Evolutionary conservation across 2,329 filamentous ascomycete species (phyloP), one percentile per base, ranked within the genome.

Genomic region (Elsinoe fawcettii): DNA sequence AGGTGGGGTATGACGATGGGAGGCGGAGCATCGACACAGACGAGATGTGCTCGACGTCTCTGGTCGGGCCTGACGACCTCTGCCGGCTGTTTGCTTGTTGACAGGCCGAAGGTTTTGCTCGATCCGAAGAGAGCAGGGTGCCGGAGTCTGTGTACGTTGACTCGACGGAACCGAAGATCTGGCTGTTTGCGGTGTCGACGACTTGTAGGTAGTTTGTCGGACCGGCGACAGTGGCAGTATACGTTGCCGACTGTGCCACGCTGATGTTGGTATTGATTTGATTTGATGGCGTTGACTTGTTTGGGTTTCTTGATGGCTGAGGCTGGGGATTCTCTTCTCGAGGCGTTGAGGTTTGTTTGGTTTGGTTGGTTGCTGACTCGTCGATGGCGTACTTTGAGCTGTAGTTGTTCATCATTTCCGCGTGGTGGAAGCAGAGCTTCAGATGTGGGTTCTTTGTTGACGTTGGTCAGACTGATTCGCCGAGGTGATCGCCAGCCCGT

Each of bases 151-250:
- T 53, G 32, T 53, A 53, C 49, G 49, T 25, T 53, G 49, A 30
- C 41, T 46, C 30, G 25, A 53, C 30, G 49, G 18, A 8, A 25
- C 32, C 49, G 32, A 20, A 16, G 22, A 20, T 36, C 49, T 53
- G 49, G 32, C 49, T 53, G 7, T 53, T 36, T 53, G 49, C 49
- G 49, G n/a, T 53, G 49, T 39, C 32, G 32, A 53, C 49, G 32
- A 49, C 34, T 23, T 46, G 22, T 46, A 20, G 41, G 41, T 23
- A 6, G 16, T 25, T n/a, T 36, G 49, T 53, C 49, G 34, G 18
- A 39, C 49, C n/a, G 49, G 49, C 49, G 11, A 25, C 49, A 53
- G 49, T 25, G 18, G 49, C 49, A 2, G n/a, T 37, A 25, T 53
- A 53, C 32, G 49, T 20, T 39, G 49, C 49, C 14, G 22, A 53